These are phyloP conservation scores for Heteromeles arbutifolia DNA, from an alignment of 306 rosid genomes.

Conservation along the genomic window DNA sequence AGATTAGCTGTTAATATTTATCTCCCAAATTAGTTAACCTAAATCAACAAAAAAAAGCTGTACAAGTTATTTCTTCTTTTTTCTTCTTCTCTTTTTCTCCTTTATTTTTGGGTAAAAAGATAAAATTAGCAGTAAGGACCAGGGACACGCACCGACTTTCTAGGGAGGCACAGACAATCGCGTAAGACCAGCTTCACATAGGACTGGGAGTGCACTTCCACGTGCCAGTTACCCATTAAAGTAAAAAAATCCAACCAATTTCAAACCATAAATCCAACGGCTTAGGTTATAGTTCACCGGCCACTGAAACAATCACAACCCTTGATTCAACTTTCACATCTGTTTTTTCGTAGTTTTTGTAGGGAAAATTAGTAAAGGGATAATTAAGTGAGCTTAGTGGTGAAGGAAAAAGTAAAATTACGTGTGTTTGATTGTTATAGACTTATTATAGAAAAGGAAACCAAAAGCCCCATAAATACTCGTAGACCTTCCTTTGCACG, in stretches of 20 bases:
- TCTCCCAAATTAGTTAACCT: conserved; percentile 15
- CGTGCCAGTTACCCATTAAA: not conserved
- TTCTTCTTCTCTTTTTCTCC: not conserved
- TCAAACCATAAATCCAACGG: not conserved
- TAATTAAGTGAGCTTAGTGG: not conserved
- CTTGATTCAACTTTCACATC: not conserved
- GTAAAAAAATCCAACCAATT: not conserved
- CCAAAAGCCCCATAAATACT: conserved; percentile 1
- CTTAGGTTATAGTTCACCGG: not conserved
- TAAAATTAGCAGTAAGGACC: conserved; percentile 3
- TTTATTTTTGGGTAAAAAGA: not conserved
- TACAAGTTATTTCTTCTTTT: not conserved
- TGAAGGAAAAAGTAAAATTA: not conserved
- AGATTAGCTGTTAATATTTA: conserved; percentile 6
- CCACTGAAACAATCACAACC: not conserved
- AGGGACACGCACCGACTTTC: not conserved
- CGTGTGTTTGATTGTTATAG: not conserved
- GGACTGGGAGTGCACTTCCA: not conserved
- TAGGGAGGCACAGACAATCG: not conserved
- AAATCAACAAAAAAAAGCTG: not conserved
- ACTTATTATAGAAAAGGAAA: conserved; percentile 2
- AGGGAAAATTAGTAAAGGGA: not conserved
- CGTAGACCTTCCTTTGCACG: not conserved
- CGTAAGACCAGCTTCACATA: not conserved
- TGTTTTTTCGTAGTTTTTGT: not conserved